These are phyloP conservation scores for Vaccinium corymbosum DNA, from an alignment of 148 eudicot species.

Conservation along the genomic window DNA sequence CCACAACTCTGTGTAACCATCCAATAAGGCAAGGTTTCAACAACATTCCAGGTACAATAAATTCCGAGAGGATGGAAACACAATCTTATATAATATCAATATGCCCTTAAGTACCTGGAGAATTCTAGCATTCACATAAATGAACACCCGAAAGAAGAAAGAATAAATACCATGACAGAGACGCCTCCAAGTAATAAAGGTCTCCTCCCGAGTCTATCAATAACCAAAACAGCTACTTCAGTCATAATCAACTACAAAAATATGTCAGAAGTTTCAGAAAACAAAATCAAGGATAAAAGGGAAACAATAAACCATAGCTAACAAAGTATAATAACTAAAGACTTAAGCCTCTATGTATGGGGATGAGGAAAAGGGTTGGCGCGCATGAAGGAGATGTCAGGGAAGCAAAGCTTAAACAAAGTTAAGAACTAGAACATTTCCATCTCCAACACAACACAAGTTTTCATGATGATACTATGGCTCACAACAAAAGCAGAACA, in stretches of 20 bases:
- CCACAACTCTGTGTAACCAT: not conserved
- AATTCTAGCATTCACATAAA: not conserved
- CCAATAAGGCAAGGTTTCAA: not conserved
- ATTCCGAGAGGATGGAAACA: not conserved
- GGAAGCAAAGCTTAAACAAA: not conserved
- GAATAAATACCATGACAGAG: slow-evolving; percentile 70
- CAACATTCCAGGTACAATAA: not conserved
- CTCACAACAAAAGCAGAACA: not conserved
- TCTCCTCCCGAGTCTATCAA: slow-evolving; percentile 92
- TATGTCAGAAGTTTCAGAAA: not conserved
- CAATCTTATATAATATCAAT: not conserved
- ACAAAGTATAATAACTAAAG: not conserved
- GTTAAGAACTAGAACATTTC: not conserved
- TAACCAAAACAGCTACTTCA: slow-evolving; percentile 68
- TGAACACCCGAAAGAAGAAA: not conserved
- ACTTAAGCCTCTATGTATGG: not conserved
- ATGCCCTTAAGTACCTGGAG: not conserved
- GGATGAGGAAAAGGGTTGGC: not conserved
- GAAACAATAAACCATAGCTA: not conserved
- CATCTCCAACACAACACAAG: not conserved
- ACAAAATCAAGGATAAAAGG: not conserved
- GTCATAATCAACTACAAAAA: slow-evolving; percentile 73
- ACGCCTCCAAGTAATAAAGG: slow-evolving; percentile 96
- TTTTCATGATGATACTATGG: not conserved
- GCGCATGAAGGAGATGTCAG: not conserved